phyloP scores from a whole-genome alignment of 2,329 filamentous ascomycete genomes.

The Paraphaeosphaeria sporulosa region DNA sequence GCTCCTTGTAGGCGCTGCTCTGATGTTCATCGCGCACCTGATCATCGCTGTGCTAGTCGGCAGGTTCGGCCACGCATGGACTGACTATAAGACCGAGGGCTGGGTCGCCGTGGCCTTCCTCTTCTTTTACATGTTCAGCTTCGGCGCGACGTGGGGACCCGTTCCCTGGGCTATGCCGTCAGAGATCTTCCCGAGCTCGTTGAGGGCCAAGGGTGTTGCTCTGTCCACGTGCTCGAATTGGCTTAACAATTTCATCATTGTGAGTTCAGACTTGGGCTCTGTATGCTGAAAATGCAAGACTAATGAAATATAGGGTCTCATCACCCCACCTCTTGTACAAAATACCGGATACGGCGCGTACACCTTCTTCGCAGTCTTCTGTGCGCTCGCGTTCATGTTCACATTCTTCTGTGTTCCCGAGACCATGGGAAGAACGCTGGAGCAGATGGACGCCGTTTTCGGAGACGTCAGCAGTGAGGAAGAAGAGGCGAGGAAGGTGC shows the following conservation, averaged over 20 bases:
- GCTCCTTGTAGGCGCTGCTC: conserved; percentile 52
- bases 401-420: conserved; percentile 47
- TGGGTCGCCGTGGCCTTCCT: conserved; percentile 66
- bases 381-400: conserved; percentile 42
- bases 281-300: conserved; percentile 34
- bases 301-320: conserved; percentile 61
- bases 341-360: conserved; percentile 59
- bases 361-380: conserved; percentile 49
- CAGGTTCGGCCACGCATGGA: conserved; percentile 60
- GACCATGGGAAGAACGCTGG: conserved; percentile 44
- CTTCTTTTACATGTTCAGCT: conserved; percentile 69
- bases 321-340: conserved; percentile 70
- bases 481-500: conserved; percentile 42
- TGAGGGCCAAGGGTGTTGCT: conserved; percentile 71
- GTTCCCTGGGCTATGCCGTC: conserved; percentile 58
- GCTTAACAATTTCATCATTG: conserved; percentile 69
- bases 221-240: conserved; percentile 71
- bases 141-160: conserved; percentile 66
- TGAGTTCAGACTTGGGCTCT: conserved; percentile 20
- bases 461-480: conserved; percentile 44
- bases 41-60: conserved; percentile 64
- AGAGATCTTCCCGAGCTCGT: conserved; percentile 70
- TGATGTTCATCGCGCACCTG: conserved; percentile 61
- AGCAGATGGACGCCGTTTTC: conserved; percentile 50
- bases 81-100: conserved; percentile 59